These are phyloP conservation scores for Mortierella sp. DNA, from an alignment of 371 early-diverging fungal genomes.

Conservation along the genomic window DNA sequence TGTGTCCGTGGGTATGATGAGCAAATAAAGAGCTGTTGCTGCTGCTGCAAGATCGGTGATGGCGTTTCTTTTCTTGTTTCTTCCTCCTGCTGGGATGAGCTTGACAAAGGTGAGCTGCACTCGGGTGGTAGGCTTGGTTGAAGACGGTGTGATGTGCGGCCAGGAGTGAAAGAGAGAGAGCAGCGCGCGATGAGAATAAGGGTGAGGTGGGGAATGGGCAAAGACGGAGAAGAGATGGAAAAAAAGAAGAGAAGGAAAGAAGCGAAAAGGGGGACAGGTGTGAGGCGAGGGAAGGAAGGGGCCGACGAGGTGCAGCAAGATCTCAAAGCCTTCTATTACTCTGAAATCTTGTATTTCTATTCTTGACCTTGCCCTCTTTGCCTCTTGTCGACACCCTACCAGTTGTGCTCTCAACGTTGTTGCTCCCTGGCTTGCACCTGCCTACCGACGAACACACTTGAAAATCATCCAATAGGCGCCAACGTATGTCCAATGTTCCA, in stretches of 20 bases:
- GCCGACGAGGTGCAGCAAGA: not conserved
- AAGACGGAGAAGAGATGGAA: not conserved
- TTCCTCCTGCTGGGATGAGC: too few relatives aligned
- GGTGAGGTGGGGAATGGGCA: not conserved
- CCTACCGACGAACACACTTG: too few relatives aligned
- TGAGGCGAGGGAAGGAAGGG: not conserved
- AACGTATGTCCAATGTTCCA: too few relatives aligned
- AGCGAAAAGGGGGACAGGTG: not conserved
- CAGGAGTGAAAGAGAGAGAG: not conserved
- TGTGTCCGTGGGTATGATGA: not conserved
- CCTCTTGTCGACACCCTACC: not conserved
- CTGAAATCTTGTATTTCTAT: conserved; percentile 2
- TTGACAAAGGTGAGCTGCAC: not conserved
- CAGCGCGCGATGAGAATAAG: not conserved
- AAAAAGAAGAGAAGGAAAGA: not conserved
- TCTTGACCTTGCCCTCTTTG: not conserved
- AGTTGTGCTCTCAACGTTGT: not conserved
- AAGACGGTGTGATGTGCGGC: not conserved
- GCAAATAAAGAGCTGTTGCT: not conserved
- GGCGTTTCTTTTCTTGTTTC: not conserved
- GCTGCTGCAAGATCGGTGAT: not conserved
- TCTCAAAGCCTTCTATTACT: not conserved
- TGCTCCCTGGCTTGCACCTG: not conserved
- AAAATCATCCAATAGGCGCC: too few relatives aligned
- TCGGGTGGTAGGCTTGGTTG: not conserved